Evolutionary conservation across 305 asterid species (phyloP).

Genomic region (Andrographis paniculata): DNA sequence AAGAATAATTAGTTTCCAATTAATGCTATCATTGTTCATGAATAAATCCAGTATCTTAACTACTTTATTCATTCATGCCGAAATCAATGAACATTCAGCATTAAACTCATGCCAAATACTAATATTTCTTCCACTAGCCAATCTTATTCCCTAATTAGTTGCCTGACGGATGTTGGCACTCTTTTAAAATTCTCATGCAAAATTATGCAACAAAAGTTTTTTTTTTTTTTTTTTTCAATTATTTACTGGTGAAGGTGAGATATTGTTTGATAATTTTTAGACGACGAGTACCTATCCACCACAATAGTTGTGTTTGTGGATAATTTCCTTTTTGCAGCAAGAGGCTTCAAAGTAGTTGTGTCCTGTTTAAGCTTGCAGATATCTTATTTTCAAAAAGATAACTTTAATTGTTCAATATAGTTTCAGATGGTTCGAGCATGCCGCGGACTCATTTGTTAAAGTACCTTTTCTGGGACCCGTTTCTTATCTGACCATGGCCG

Average conservation of each 20-base stretch:
- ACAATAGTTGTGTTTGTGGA: not conserved
- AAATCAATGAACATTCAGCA: not conserved
- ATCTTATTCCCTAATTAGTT: not conserved
- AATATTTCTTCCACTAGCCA: not conserved
- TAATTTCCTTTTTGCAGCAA: not conserved
- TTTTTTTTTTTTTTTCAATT: not conserved
- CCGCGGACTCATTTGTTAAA: slow-evolving; percentile 60
- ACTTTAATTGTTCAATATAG: slow-evolving; percentile 36
- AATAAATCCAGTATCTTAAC: not conserved
- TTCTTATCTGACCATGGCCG: slow-evolving; percentile 72
- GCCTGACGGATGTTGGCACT: not conserved
- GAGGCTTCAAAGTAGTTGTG: not conserved
- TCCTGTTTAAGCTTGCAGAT: not conserved
- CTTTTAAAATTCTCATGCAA: not conserved
- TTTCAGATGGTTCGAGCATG: slow-evolving; percentile 86
- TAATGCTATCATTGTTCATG: too few species aligned
- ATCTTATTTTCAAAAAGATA: slow-evolving; percentile 10
- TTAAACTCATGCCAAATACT: not conserved
- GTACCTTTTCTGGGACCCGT: slow-evolving; percentile 83
- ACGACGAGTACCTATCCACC: not conserved
- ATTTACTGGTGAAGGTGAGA: not conserved
- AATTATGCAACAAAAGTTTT: not conserved
- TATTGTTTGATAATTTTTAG: not conserved
- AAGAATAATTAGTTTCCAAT: too few species aligned
- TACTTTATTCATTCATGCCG: too few species aligned